A percentile compares a stretch with the other conserved stretches of the same genome.
phyloP scores from a whole-genome alignment of 73 alveolate species.

The Paramecium caudatum region DNA sequence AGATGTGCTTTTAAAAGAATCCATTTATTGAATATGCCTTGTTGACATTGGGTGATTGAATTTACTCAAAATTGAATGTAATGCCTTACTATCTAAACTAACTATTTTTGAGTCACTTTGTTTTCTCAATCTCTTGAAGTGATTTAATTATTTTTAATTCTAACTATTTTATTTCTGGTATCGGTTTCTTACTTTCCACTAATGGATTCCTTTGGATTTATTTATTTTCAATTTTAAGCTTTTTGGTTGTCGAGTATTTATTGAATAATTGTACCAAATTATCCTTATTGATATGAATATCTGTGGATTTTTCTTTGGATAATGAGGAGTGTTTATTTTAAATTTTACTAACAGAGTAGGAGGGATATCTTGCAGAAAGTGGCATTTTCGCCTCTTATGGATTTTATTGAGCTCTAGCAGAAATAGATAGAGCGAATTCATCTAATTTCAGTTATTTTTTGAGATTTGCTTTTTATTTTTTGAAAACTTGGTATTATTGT shows the following conservation, averaged over 20 bases:
- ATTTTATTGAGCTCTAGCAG: neutral
- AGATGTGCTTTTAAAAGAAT: neutral
- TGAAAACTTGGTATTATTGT: conserved; percentile 1
- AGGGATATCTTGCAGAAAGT: conserved; percentile 15
- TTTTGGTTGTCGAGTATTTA: neutral
- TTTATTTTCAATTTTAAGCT: conserved; percentile 8
- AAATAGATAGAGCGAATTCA: conserved; percentile 6
- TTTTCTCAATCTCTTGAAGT: conserved; percentile 22
- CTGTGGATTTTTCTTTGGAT: conserved; percentile 28
- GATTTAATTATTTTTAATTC: conserved; percentile 29
- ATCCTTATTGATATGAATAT: conserved; percentile 23
- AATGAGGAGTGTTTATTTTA: neutral
- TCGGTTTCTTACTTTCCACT: neutral
- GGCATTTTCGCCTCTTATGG: conserved; percentile 36
- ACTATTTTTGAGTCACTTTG: neutral
- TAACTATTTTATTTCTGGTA: conserved; percentile 27
- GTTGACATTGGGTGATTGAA: neutral
- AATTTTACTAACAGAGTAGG: neutral
- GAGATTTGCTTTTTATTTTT: conserved; percentile 9
- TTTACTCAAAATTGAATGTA: conserved; percentile 32
- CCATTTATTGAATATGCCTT: conserved; percentile 4
- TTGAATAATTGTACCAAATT: neutral
- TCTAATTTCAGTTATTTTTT: neutral
- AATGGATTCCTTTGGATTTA: neutral
- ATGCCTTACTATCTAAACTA: conserved; percentile 29